Evolutionary conservation across 164 flowering plant species (phyloP), one percentile per base, ranked within the genome.

Genomic region (Platanus orientalis): DNA sequence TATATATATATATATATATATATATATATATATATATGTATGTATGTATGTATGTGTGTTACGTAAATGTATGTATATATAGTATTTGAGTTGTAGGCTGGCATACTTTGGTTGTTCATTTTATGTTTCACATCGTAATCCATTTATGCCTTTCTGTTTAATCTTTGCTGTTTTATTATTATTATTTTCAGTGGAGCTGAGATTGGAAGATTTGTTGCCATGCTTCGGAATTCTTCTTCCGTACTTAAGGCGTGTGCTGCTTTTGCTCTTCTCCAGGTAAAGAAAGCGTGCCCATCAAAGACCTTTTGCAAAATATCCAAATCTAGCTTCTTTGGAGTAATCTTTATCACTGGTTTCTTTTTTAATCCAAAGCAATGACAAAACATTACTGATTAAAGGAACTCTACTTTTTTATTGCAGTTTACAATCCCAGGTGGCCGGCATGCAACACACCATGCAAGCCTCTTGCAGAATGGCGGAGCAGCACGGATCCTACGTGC

Each of bases 221-320:
- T 95, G 99, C 83, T 95, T 57, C 80, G 92, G 39, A 94, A 92
- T 60, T 74, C 90, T 48, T 89, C 89, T 59, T 80, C 92, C 42
- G 72, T 83, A 50, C 88, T 95, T 32, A 89, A 90, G 76, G 77
- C 92, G 7, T 95, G 97, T 78, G 99, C 99, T 58, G 90, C 97
- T 39, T 92, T 91, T 72, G 99, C 97, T 57, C 92, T 95, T 71
- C 94, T 89, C 54, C 99, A 93, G 97, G 98, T 88, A 75, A 53
- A 23, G 29, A 32, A 20, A 2, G 42, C n/a, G n/a, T n/a, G n/a
- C n/a, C n/a, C n/a, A n/a, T n/a, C n/a, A n/a, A n/a, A n/a, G n/a
- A n/a, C n/a, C 9, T 5, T 36, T 7, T 36, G 42, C 12, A 10
- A 10, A 36, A 29, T 47, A n/a, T 21, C 19, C 12, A 39, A 36